Evolutionary conservation across 108 stramenopile species (phyloP).

Genomic region (Poteriospumella lacustris): DNA sequence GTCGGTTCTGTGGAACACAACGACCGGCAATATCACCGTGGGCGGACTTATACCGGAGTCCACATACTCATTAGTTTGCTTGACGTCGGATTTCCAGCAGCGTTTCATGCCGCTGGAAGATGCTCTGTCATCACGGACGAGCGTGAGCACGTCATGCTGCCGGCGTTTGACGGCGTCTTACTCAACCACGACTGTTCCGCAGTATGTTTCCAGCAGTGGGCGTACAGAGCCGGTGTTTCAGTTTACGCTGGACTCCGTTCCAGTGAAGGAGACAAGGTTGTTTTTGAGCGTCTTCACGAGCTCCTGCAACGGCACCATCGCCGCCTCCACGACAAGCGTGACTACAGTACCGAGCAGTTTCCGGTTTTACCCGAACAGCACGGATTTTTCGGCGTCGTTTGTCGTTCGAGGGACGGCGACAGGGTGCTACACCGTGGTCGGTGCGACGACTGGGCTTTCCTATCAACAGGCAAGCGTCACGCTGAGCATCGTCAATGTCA

Average conservation of each 20-base stretch:
- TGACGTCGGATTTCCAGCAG: not conserved
- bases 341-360: not conserved
- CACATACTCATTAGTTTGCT: not conserved
- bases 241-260: not conserved
- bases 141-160: not conserved
- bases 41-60: not conserved
- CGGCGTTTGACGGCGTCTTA: not conserved
- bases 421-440: not conserved
- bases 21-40: not conserved
- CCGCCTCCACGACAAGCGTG: not conserved
- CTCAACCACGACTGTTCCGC: not conserved
- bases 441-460: not conserved
- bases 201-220: not conserved
- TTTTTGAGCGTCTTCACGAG: not conserved
- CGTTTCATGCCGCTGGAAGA: conserved; percentile 2
- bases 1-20: not conserved
- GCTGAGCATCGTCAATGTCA: not conserved
- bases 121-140: not conserved
- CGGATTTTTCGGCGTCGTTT: not conserved
- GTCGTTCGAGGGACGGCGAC: not conserved
- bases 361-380: not conserved
- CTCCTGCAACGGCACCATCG: not conserved
- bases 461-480: not conserved
- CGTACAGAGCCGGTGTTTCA: not conserved
- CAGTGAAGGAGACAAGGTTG: not conserved